Percentiles rank a stretch among this genome's conserved stretches.
Conservation (phyloP, 2,329 filamentous ascomycete species). For the Aspergillus unguis region DNA sequence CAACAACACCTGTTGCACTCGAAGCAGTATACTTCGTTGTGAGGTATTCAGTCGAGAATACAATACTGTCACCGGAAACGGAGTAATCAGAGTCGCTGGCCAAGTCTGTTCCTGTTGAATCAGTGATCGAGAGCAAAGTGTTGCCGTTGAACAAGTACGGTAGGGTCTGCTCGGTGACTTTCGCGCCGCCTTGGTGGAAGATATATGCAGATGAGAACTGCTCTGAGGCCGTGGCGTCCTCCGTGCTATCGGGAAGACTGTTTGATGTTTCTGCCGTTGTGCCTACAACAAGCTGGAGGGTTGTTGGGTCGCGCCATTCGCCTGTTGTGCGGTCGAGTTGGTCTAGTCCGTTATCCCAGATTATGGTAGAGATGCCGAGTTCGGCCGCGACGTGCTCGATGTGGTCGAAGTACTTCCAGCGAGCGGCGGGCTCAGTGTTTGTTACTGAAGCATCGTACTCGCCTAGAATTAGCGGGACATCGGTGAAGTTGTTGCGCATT, state of each 20-base stretch:
- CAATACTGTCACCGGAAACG: slow-evolving; percentile 45
- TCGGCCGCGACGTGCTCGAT: slow-evolving; percentile 49
- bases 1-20: slow-evolving; percentile 46
- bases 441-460: slow-evolving; percentile 54
- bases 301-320: slow-evolving; percentile 51
- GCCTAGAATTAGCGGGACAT: slow-evolving; percentile 55
- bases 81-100: slow-evolving; percentile 46
- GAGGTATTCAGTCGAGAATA: slow-evolving; percentile 49
- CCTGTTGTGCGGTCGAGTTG: slow-evolving; percentile 51
- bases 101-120: slow-evolving; percentile 37
- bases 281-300: slow-evolving; percentile 48
- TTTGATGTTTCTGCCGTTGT: slow-evolving; percentile 47
- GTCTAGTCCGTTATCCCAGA: slow-evolving; percentile 61
- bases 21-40: slow-evolving; percentile 42
- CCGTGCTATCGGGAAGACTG: slow-evolving; percentile 52
- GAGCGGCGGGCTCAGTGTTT: slow-evolving; percentile 53
- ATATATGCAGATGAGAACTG: slow-evolving; percentile 55
- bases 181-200: slow-evolving; percentile 51
- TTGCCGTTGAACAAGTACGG: slow-evolving; percentile 57
- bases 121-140: slow-evolving; percentile 43
- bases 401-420: slow-evolving; percentile 58
- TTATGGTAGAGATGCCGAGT: slow-evolving; percentile 50
- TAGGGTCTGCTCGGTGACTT: slow-evolving; percentile 43
- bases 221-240: slow-evolving; percentile 43
- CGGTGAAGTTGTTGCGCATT: slow-evolving; percentile 54